phyloP scores from a whole-genome alignment of 177 flowering plant genomes.

The Vitis hybrid region DNA sequence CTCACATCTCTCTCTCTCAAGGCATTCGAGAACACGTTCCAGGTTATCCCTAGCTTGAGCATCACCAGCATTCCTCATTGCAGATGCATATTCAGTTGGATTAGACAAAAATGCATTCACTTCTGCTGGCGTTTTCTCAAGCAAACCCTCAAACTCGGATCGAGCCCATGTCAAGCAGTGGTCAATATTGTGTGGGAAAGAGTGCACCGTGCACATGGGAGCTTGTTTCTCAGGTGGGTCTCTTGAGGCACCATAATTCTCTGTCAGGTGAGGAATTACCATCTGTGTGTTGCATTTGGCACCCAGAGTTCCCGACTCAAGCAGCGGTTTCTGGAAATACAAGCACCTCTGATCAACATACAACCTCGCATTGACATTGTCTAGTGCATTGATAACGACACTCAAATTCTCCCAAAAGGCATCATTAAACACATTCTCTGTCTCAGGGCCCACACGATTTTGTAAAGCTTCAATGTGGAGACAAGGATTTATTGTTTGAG shows the following conservation, averaged over 20 bases:
- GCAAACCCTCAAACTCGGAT: constrained; percentile 90
- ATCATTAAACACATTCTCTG: constrained; percentile 87
- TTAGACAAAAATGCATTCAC: constrained; percentile 73
- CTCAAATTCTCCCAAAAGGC: constrained; percentile 79
- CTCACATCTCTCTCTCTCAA: constrained; percentile 45
- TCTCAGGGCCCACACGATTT: constrained; percentile 81
- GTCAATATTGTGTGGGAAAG: constrained; percentile 58
- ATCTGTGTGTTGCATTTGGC: constrained; percentile 94
- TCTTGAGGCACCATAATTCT: constrained; percentile 93
- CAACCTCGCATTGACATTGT: constrained; percentile 87
- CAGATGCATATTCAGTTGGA: constrained; percentile 59
- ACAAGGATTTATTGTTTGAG: constrained; percentile 58
- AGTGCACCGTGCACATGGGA: constrained; percentile 61
- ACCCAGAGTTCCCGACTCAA: constrained; percentile 93
- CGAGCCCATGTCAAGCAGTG: constrained; percentile 66
- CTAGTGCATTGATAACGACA: constrained; percentile 80
- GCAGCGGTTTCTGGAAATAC: constrained; percentile 89
- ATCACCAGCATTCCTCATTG: constrained; percentile 82
- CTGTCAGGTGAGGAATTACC: constrained; percentile 92
- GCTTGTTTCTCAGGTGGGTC: constrained; percentile 98
- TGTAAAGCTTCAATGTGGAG: constrained; percentile 80
- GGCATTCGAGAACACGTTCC: constrained; percentile 66
- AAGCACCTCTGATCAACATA: constrained; percentile 88
- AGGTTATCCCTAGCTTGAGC: constrained; percentile 85
- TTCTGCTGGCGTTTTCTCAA: constrained; percentile 89